Evolutionary conservation across 1,139 yeast species (phyloP).

Genomic region (Suhomyces bokatorum): DNA sequence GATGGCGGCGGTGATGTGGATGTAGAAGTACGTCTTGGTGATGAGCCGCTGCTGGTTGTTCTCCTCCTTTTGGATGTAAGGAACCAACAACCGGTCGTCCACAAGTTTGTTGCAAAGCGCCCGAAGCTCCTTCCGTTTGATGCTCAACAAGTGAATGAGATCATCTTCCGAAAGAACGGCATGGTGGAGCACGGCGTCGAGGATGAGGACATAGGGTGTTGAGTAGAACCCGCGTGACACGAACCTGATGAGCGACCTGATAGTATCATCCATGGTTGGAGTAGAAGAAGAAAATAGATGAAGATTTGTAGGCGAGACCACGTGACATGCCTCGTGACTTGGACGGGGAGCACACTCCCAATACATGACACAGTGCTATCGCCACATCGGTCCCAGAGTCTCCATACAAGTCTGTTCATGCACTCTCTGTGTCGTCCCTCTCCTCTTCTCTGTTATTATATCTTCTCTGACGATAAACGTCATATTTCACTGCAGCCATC

Average conservation of each 20-base stretch:
- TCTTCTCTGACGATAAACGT: too few species aligned
- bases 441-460: too few species aligned
- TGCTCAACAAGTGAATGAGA: constrained; percentile 72
- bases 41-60: constrained; percentile 63
- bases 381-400: too few species aligned
- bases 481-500: too few species aligned
- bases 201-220: constrained; percentile 74
- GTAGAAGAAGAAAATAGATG: neutral
- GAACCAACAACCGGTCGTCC: constrained; percentile 73
- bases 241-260: constrained; percentile 46
- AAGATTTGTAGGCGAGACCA: neutral
- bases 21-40: constrained; percentile 78
- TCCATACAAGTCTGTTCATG: too few species aligned
- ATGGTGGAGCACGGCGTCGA: constrained; percentile 89
- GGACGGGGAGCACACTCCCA: too few species aligned
- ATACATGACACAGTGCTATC: too few species aligned
- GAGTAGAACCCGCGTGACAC: constrained; percentile 89
- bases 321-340: neutral
- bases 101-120: constrained; percentile 77
- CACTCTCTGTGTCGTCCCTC: too few species aligned
- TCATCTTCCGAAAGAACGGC: constrained; percentile 95
- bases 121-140: constrained; percentile 84
- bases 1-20: constrained; percentile 89
- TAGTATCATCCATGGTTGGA: constrained; percentile 42
- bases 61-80: constrained; percentile 81